Evolutionary conservation across 2,329 filamentous ascomycete genomes (phyloP).

Genomic region (Beauveria medogensis): DNA sequence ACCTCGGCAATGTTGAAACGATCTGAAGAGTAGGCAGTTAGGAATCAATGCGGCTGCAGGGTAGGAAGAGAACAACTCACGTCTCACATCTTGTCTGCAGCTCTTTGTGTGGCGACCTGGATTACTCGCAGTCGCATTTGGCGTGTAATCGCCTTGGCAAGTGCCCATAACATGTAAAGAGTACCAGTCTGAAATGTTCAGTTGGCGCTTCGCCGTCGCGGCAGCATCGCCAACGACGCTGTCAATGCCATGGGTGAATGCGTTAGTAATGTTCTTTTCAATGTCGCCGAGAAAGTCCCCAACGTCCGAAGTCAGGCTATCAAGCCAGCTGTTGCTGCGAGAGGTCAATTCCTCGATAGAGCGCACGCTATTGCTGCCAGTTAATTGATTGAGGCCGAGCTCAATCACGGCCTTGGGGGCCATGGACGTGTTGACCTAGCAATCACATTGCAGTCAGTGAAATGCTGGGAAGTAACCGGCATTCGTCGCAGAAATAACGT

Average conservation of each 20-base stretch:
- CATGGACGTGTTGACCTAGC: conserved; percentile 5
- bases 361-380: not conserved
- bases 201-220: conserved; percentile 31
- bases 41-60: not conserved
- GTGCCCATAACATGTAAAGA: conserved; percentile 40
- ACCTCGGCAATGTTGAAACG: conserved; percentile 38
- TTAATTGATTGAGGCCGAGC: not conserved
- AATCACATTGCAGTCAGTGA: not conserved
- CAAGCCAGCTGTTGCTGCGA: not conserved
- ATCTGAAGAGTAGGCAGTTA: not conserved
- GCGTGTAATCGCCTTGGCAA: conserved; percentile 38
- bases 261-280: not conserved
- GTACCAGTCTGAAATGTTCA: conserved; percentile 44
- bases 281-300: not conserved
- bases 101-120: conserved; percentile 35
- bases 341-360: not conserved
- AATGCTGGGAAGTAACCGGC: not conserved
- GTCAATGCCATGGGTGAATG: conserved; percentile 30
- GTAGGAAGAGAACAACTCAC: conserved; percentile 22
- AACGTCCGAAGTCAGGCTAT: not conserved
- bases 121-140: conserved; percentile 30
- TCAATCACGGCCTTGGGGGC: not conserved
- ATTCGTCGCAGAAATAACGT: not conserved
- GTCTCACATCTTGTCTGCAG: conserved; percentile 34
- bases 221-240: conserved; percentile 31